Evolutionary conservation across 1,284 basidiomycete genomes (phyloP), one percentile per base, ranked within the genome.

Genomic region (Puccinia novopanici): DNA sequence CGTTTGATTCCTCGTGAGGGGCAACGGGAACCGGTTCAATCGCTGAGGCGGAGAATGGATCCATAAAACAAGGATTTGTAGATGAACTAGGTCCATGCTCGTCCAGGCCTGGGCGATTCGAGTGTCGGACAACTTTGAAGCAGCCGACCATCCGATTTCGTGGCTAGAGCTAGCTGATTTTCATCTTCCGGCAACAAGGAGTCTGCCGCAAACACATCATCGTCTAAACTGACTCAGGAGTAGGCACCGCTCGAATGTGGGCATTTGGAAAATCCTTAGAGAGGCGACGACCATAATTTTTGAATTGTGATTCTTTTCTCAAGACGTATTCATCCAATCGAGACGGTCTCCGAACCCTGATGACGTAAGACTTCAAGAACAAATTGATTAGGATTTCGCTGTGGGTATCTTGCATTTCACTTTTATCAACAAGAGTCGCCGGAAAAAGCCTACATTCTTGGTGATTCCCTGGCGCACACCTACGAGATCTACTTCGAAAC

Each of bases 311-410:
- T 50, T 84, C 83, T 30, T 67, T 81, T 3, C 83, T 79, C 9
- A 83, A 15, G 22, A 84, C 83, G 22, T 82, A 84, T 71, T 83
- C 83, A 50, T 84, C 83, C 27, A 83, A 75, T 19, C 83, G 65
- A 4, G 68, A 82, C 0, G 83, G 83, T 45, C 83, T 50, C 17
- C 83, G 81, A 40, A 84, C 81, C 24, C 83, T 82, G 34, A 84
- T 83, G 55, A 84, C 81, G 68, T 82, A 84, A 76, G 70, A 71
- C 83, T 83, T 61, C 19, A 13, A 42, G 30, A 15, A 59, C 34
- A 34, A 34, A 50, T 22, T 40, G 24, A n/a, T 67, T 42, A 67
- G 63, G 6, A 67, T 24, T 40, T 22, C 27, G n/a, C 10, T 48
- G 40, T 3, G 6, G 17, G 17, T 19, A 65, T n/a, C 22, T 37